Conservation (phyloP, 176 grass and related monocot genomes). For the Areca catechu region DNA sequence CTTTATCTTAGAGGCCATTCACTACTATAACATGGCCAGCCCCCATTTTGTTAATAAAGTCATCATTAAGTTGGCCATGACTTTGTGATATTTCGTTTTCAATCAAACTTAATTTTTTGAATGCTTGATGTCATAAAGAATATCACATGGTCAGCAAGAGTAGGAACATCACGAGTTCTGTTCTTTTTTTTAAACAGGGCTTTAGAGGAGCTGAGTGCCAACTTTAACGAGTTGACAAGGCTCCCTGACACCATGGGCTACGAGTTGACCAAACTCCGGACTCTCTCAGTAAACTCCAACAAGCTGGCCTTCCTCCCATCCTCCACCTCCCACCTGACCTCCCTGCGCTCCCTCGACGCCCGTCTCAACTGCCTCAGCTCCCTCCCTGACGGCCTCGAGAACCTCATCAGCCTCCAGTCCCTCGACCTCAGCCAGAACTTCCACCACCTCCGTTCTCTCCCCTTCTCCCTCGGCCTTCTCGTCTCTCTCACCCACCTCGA, state of each 20-base stretch:
- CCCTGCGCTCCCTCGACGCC: constrained; percentile 19
- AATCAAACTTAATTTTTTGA: too few species aligned
- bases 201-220: constrained; percentile 18
- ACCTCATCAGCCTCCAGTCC: constrained; percentile 17
- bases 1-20: too few species aligned
- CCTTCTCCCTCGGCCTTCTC: constrained; percentile 21
- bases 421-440: constrained; percentile 26
- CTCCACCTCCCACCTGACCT: constrained; percentile 25
- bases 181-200: background rate
- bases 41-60: too few species aligned
- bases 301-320: constrained; percentile 20
- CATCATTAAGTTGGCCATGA: too few species aligned
- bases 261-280: constrained; percentile 17
- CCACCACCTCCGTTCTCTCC: constrained; percentile 8
- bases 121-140: too few species aligned
- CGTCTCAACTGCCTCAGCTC: constrained; percentile 24
- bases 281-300: constrained; percentile 18
- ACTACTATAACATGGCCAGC: too few species aligned
- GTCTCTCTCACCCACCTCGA: constrained; percentile 15
- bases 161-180: too few species aligned
- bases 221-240: constrained; percentile 20
- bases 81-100: too few species aligned
- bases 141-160: too few species aligned
- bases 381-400: constrained; percentile 29
- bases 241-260: constrained; percentile 18